Base-by-base conservation (phyloP, 768 basidiomycete species). In the Mycena vitilis region DNA sequence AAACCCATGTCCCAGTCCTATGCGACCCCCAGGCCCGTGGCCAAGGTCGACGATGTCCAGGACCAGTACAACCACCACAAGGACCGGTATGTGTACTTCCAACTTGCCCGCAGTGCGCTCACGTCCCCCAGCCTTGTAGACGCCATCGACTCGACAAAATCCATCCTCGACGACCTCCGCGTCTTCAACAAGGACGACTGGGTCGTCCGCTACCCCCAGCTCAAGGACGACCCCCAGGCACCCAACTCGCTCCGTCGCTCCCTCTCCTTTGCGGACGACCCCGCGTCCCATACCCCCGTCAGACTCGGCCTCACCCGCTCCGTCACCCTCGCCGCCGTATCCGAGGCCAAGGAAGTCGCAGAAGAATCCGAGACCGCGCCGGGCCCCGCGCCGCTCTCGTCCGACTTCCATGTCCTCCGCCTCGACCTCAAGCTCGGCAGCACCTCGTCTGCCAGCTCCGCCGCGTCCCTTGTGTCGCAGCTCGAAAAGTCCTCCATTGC, bases 401-500 rank as follows among this genome's bases (percentile, higher is more conserved):
- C 86, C 48, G 92, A 94, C 70, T 96, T 99, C 79, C 89, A 92
- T 68, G 91, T 98, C 60, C 89, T 98, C 69, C 92, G 93, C 15
- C 88, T 99, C 52, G 96, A 99, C 81, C 90, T 99, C 74, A 95
- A 95, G 76, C 90, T 98, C 54, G 96, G 96, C 23, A 71, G 84
- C 91, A 38, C 89, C 87, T 62, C 88, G 86, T 87, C 91, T 9
- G 86, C 88, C 42, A 84, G 87, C 36, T 85, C 91, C 18, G 86
- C 88, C 25, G 81, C 90, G 3, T 85, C 88, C 36, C 89, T 99
- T 45, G 95, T 99, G 68, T 89, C 93, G 5, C 94, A 96, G 69
- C 89, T 99, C 61, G 95, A 98, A 82, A 95, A 95, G 75, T 86
- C 89, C 4, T 97, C 96, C 37, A 95, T 99, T 69, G 94, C 96